Evolutionary conservation across 306 rosid species (phyloP).

Genomic region (Nissolia schottii): DNA sequence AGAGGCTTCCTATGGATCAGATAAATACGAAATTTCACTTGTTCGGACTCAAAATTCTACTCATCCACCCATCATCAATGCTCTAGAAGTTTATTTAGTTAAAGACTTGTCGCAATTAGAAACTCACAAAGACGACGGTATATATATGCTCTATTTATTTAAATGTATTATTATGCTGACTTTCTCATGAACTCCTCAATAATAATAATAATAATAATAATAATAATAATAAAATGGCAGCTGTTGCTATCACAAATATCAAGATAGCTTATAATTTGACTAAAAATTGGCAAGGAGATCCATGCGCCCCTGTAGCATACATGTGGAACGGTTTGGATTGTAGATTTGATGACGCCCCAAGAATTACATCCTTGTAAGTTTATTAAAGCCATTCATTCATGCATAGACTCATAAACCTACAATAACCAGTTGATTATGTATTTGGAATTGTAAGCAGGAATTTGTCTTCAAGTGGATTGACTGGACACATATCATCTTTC

Average conservation of each 20-base stretch:
- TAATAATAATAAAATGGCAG: neutral
- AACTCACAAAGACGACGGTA: conserved; percentile 27
- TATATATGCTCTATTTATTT: too few relatives aligned
- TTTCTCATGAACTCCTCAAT: neutral
- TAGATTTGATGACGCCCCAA: conserved; percentile 20
- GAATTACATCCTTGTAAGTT: conserved; percentile 54
- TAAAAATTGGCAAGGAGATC: conserved; percentile 63
- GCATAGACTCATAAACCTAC: neutral
- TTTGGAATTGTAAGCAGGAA: conserved; percentile 23
- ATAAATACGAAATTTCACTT: neutral
- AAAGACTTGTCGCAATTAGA: neutral
- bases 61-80: conserved; percentile 33
- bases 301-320: conserved; percentile 40
- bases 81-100: neutral
- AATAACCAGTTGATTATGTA: too few relatives aligned
- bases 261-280: conserved; percentile 40
- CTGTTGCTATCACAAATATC: conserved; percentile 44
- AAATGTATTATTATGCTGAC: too few relatives aligned
- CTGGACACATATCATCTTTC: conserved; percentile 20
- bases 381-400: neutral
- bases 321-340: conserved; percentile 58
- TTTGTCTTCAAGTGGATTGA: conserved; percentile 34
- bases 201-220: neutral
- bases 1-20: neutral
- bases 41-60: neutral